These are phyloP conservation scores for Solanum arcanum DNA, from an alignment of 257 asterid genomes.

Conservation along the genomic window DNA sequence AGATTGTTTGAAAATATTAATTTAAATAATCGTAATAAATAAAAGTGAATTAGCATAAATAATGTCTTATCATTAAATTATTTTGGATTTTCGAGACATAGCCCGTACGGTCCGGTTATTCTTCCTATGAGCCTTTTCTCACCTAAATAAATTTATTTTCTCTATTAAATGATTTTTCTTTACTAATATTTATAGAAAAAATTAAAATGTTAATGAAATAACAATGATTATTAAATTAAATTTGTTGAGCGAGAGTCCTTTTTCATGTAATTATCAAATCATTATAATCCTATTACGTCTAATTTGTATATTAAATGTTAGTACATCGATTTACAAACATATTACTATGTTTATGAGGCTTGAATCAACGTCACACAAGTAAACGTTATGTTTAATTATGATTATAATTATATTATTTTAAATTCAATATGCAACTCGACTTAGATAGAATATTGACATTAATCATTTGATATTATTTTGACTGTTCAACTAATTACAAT, in stretches of 20 bases:
- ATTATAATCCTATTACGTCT: not conserved
- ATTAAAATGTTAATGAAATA: not conserved
- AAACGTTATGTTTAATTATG: not conserved
- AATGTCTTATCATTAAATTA: conserved; percentile 12
- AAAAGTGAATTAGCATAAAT: not conserved
- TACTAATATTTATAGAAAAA: not conserved
- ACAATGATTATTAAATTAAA: not conserved
- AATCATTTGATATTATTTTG: not conserved
- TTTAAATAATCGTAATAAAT: too few relatives aligned
- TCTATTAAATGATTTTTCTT: not conserved
- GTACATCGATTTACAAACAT: not conserved
- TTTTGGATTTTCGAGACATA: conserved; percentile 16
- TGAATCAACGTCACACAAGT: not conserved
- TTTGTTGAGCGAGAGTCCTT: not conserved
- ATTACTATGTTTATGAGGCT: not conserved
- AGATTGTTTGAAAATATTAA: too few relatives aligned
- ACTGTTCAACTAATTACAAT: not conserved
- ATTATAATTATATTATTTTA: too few relatives aligned
- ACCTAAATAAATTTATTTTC: not conserved
- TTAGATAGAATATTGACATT: not conserved
- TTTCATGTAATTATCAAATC: not conserved
- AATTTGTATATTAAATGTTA: too few relatives aligned
- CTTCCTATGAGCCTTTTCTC: not conserved
- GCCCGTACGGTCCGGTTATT: conserved; percentile 29
- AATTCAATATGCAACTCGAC: not conserved